Evolutionary conservation across 2,329 filamentous ascomycete species (phyloP).

Genomic region (Scedosporium aurantiacum): DNA sequence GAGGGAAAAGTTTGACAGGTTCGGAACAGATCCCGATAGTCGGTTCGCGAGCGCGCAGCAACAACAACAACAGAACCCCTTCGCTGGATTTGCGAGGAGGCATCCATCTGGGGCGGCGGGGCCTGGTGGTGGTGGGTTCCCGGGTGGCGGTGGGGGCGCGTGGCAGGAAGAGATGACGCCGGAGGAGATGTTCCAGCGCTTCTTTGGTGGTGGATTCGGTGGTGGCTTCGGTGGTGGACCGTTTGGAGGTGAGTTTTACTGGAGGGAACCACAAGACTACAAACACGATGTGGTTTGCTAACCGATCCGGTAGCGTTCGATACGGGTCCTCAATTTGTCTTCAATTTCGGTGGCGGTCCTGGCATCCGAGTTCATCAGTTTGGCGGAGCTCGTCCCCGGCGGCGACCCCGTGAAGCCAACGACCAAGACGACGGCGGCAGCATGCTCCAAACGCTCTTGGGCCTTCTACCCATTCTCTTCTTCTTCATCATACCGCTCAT

Average conservation of each 20-base stretch:
- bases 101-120: slow-evolving; percentile 27
- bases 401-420: slow-evolving; percentile 59
- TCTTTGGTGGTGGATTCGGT: slow-evolving; percentile 80
- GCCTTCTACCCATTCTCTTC: slow-evolving; percentile 77
- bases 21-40: slow-evolving; percentile 84
- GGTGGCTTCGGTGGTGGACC: slow-evolving; percentile 32
- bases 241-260: slow-evolving; percentile 28
- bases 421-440: slow-evolving; percentile 26
- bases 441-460: slow-evolving; percentile 51
- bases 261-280: not conserved
- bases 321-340: slow-evolving; percentile 78
- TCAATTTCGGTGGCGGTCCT: slow-evolving; percentile 86
- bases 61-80: slow-evolving; percentile 38
- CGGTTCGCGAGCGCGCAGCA: slow-evolving; percentile 60
- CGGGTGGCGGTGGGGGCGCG: slow-evolving; percentile 37
- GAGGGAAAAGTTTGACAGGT: slow-evolving; percentile 76
- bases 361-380: slow-evolving; percentile 94
- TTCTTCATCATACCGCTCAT: slow-evolving; percentile 80
- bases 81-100: slow-evolving; percentile 46
- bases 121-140: slow-evolving; percentile 39
- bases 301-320: slow-evolving; percentile 46
- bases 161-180: slow-evolving; percentile 91
- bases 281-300: too few relatives aligned
- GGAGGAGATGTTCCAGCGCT: slow-evolving; percentile 92
- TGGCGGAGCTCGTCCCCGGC: slow-evolving; percentile 65